These are phyloP conservation scores for Fragaria iinumae DNA, from an alignment of 306 rosid species.

Conservation along the genomic window DNA sequence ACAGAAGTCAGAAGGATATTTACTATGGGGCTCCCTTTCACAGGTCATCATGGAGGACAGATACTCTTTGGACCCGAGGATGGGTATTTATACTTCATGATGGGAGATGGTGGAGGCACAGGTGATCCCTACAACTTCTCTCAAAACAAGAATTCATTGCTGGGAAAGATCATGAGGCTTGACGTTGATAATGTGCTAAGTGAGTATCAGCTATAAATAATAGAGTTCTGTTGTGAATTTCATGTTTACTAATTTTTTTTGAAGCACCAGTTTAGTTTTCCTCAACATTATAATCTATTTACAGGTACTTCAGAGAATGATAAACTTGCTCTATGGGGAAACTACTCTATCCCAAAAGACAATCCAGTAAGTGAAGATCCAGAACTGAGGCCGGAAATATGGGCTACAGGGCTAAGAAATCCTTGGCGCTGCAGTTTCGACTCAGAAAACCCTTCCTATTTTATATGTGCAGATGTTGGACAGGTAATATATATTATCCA, in stretches of 20 bases:
- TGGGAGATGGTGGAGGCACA: slow-evolving; percentile 84
- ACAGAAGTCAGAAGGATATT: slow-evolving; percentile 88
- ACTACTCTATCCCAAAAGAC: slow-evolving; percentile 82
- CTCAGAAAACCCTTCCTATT: slow-evolving; percentile 78
- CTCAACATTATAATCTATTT: slow-evolving; percentile 4
- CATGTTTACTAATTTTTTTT: not conserved
- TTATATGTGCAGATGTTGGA: slow-evolving; percentile 83
- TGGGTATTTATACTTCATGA: slow-evolving; percentile 83
- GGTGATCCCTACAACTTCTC: slow-evolving; percentile 88
- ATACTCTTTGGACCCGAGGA: slow-evolving; percentile 88
- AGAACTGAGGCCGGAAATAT: slow-evolving; percentile 71
- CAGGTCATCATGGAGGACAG: slow-evolving; percentile 80
- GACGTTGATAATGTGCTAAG: slow-evolving; percentile 77
- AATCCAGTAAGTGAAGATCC: slow-evolving; percentile 71
- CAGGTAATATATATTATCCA: slow-evolving; percentile 49
- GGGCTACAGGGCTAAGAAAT: slow-evolving; percentile 88
- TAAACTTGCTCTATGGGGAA: slow-evolving; percentile 83
- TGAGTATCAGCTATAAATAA: slow-evolving; percentile 33
- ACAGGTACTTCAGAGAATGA: slow-evolving; percentile 62
- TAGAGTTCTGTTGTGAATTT: not conserved
- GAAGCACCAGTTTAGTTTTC: slow-evolving; percentile 13
- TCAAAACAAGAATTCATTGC: slow-evolving; percentile 94
- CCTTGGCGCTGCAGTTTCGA: slow-evolving; percentile 99
- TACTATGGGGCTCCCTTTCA: slow-evolving; percentile 88
- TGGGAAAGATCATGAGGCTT: slow-evolving; percentile 93